phyloP scores from a whole-genome alignment of 306 rosid species.

The Ammopiptanthus mongolicus region DNA sequence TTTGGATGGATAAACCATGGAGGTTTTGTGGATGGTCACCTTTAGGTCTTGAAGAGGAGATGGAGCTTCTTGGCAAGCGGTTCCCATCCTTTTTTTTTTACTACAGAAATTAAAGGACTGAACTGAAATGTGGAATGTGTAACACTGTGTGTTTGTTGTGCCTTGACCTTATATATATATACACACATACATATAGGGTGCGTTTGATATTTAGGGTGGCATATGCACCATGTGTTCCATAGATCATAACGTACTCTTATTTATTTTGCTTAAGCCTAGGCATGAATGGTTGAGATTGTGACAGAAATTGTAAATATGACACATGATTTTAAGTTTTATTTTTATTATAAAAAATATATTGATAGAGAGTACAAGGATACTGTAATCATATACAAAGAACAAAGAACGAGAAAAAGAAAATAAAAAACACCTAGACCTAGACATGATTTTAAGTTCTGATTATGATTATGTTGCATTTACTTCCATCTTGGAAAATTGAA shows the following conservation, averaged over 20 bases:
- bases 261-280: neutral
- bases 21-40: slow-evolving; percentile 40
- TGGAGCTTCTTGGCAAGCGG: slow-evolving; percentile 1
- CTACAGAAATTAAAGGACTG: neutral
- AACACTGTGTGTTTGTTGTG: neutral
- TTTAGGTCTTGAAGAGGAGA: slow-evolving; percentile 39
- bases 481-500: too few species aligned
- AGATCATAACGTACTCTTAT: neutral
- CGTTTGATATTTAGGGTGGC: neutral
- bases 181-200: neutral
- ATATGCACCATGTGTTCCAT: neutral
- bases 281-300: slow-evolving; percentile 1
- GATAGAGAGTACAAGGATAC: too few species aligned
- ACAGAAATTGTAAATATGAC: neutral
- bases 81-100: slow-evolving; percentile 26
- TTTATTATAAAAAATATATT: too few species aligned
- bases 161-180: neutral
- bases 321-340: too few species aligned
- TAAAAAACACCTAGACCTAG: too few species aligned
- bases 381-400: too few species aligned
- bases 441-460: too few species aligned
- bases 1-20: slow-evolving; percentile 47
- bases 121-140: neutral
- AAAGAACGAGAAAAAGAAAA: too few species aligned
- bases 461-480: too few species aligned